Conservation (phyloP, 768 basidiomycete genomes). For the Asterophora lycoperdoides region DNA sequence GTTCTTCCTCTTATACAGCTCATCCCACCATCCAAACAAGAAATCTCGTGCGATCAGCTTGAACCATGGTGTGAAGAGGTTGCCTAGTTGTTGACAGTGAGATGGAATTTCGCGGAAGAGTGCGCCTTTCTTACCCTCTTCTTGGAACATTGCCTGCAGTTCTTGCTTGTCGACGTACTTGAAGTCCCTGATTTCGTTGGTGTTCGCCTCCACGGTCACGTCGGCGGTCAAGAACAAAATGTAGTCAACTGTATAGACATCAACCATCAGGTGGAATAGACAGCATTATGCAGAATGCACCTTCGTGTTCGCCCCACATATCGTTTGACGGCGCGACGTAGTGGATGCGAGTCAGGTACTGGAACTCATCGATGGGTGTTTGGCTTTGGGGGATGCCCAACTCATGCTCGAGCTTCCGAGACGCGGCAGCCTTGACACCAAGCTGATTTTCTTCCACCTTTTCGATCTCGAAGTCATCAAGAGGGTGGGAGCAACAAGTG, state of each 20-base stretch:
- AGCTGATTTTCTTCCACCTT: constrained; percentile 71
- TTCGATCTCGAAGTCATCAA: constrained; percentile 87
- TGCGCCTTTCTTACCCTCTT: constrained; percentile 49
- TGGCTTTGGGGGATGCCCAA: constrained; percentile 83
- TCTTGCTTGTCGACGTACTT: constrained; percentile 92
- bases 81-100: constrained; percentile 40
- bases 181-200: constrained; percentile 87
- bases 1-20: constrained; percentile 61
- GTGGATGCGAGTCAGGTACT: constrained; percentile 94
- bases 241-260: constrained; percentile 76
- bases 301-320: constrained; percentile 98
- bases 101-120: background rate
- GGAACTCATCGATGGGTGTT: constrained; percentile 80
- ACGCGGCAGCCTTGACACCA: constrained; percentile 88
- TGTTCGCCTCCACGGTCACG: constrained; percentile 76
- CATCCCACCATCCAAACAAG: constrained; percentile 98
- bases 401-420: constrained; percentile 94
- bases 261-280: background rate
- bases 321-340: constrained; percentile 93
- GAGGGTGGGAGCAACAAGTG: constrained; percentile 96
- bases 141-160: constrained; percentile 86
- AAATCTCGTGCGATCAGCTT: constrained; percentile 96
- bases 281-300: constrained; percentile 36
- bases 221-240: constrained; percentile 92
- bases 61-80: constrained; percentile 98